These are phyloP conservation scores for Aquilaria sinensis DNA, from an alignment of 345 rosid species.

Conservation along the genomic window DNA sequence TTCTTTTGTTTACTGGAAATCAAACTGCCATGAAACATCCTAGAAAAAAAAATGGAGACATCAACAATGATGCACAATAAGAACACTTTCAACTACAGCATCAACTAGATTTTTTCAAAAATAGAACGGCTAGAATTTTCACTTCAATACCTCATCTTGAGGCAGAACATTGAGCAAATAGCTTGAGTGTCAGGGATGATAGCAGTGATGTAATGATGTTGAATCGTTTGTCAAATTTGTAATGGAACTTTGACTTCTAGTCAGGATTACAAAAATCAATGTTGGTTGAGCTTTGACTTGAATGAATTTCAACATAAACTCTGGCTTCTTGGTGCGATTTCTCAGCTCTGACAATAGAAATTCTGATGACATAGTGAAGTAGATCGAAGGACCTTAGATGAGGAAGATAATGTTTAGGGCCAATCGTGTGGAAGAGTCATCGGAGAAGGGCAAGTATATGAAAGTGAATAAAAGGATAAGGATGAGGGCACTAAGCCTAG, in stretches of 20 bases:
- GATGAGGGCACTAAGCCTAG: too few relatives aligned
- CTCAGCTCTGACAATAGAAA: slow-evolving; percentile 15
- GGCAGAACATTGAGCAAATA: slow-evolving; percentile 83
- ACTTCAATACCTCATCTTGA: slow-evolving; percentile 57
- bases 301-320: slow-evolving; percentile 10
- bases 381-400: background rate
- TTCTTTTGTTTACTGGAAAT: background rate
- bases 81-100: background rate
- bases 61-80: background rate
- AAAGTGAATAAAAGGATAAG: too few relatives aligned
- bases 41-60: background rate
- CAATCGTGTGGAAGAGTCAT: slow-evolving; percentile 19
- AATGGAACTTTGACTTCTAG: slow-evolving; percentile 68
- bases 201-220: slow-evolving; percentile 69
- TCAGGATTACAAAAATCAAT: slow-evolving; percentile 71
- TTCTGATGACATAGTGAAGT: slow-evolving; percentile 19
- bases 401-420: slow-evolving; percentile 6
- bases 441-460: too few relatives aligned
- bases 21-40: background rate
- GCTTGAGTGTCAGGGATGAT: slow-evolving; percentile 52
- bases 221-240: slow-evolving; percentile 67
- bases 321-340: slow-evolving; percentile 19
- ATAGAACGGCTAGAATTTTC: background rate
- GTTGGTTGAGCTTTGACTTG: slow-evolving; percentile 12
- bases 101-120: background rate